Percentiles rank a stretch among this genome's conserved stretches.
These are phyloP conservation scores for Xerophyta viscosa DNA, from an alignment of 106 monocot genomes.

Conservation along the genomic window DNA sequence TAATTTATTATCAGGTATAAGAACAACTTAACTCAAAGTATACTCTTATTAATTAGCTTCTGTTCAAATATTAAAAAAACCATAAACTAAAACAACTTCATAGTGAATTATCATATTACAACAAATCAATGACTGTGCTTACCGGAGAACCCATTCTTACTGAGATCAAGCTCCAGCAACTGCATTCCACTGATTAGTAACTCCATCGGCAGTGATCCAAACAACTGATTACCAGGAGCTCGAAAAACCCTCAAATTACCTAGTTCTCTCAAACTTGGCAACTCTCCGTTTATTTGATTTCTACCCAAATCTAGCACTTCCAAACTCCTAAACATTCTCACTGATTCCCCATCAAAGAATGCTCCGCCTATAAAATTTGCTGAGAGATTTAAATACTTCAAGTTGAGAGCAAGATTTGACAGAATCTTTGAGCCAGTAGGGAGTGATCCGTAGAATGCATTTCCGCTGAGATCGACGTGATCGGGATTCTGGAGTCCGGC, in stretches of 20 bases:
- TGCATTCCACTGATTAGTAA: constrained; percentile 43
- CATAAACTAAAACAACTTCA: background rate
- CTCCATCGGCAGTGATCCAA: constrained; percentile 44
- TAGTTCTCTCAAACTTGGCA: constrained; percentile 46
- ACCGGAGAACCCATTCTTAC: constrained; percentile 83
- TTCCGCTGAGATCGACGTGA: constrained; percentile 60
- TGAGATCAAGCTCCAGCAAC: constrained; percentile 74
- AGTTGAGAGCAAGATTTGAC: constrained; percentile 30
- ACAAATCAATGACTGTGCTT: too few relatives aligned
- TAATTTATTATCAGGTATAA: too few relatives aligned
- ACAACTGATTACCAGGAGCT: constrained; percentile 37
- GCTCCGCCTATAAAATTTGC: constrained; percentile 47
- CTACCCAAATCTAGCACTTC: constrained; percentile 59
- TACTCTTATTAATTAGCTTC: too few relatives aligned
- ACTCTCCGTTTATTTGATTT: constrained; percentile 49
- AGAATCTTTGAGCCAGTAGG: constrained; percentile 24
- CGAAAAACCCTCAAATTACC: constrained; percentile 49
- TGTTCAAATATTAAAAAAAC: too few relatives aligned
- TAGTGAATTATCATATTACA: too few relatives aligned
- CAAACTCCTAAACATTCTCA: constrained; percentile 55
- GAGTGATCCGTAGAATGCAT: constrained; percentile 51
- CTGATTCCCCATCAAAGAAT: constrained; percentile 36
- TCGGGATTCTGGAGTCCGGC: constrained; percentile 43
- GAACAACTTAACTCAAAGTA: too few relatives aligned
- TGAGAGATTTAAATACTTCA: constrained; percentile 60